These are phyloP conservation scores for Tremella yokohamensis DNA, from an alignment of 768 basidiomycete genomes.

Conservation along the genomic window DNA sequence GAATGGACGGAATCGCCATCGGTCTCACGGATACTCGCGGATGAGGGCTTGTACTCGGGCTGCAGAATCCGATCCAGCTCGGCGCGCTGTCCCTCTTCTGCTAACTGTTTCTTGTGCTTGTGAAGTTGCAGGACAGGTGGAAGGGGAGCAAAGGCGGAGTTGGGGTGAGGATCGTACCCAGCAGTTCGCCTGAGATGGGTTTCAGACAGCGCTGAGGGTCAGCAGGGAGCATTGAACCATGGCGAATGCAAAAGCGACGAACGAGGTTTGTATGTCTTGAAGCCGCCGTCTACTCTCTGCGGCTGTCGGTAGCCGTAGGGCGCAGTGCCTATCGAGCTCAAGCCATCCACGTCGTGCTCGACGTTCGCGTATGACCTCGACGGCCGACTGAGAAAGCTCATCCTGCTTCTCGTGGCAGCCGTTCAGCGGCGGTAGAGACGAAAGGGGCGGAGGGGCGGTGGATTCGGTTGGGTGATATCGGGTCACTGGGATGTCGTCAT, in stretches of 20 bases:
- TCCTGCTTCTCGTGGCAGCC: neutral
- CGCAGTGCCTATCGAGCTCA: constrained; percentile 21
- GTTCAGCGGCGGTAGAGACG: no score
- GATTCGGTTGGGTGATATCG: no score
- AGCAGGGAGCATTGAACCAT: neutral
- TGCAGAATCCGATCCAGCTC: constrained; percentile 44
- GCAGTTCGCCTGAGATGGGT: constrained; percentile 31
- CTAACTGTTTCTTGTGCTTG: constrained; percentile 32
- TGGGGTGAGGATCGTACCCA: constrained; percentile 33
- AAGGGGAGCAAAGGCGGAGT: constrained; percentile 39
- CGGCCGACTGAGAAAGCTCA: constrained; percentile 28
- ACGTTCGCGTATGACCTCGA: constrained; percentile 42
- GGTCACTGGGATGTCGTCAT: no score
- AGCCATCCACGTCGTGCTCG: constrained; percentile 33
- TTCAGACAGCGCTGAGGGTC: constrained; percentile 34
- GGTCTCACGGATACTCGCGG: neutral
- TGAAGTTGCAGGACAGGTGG: constrained; percentile 32
- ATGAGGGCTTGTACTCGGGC: constrained; percentile 32
- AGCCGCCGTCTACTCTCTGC: constrained; percentile 25
- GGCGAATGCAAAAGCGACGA: neutral
- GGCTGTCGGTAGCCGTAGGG: constrained; percentile 11
- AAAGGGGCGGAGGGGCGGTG: no score
- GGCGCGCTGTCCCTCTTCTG: constrained; percentile 32
- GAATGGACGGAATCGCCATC: constrained; percentile 24
- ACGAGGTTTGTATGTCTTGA: constrained; percentile 46